These are phyloP conservation scores for Stevia rebaudiana DNA, from an alignment of 140 eudicot species.

Conservation along the genomic window DNA sequence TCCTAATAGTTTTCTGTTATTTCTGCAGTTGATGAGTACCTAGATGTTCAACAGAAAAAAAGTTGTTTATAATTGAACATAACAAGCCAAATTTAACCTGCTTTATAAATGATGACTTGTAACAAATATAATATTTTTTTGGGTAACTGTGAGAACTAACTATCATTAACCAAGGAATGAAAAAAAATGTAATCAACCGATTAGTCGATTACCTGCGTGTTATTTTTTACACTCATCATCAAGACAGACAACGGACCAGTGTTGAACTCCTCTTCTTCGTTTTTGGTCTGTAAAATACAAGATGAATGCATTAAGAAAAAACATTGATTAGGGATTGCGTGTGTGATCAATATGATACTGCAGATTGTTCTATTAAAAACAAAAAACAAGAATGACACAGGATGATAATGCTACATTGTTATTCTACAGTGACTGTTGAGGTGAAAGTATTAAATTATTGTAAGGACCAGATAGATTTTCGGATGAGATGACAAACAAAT, in stretches of 20 bases:
- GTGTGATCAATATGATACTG: background rate
- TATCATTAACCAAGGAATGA: background rate
- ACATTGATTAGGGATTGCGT: background rate
- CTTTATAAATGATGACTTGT: background rate
- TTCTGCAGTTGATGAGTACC: constrained; percentile 87
- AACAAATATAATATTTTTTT: too few relatives aligned
- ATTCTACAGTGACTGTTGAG: background rate
- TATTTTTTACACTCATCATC: constrained; percentile 90
- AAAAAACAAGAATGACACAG: background rate
- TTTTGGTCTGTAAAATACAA: constrained; percentile 42
- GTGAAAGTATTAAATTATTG: background rate
- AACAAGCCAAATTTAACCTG: background rate
- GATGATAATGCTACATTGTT: background rate
- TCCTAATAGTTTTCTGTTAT: constrained; percentile 77
- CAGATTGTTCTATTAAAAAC: background rate
- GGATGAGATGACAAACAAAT: background rate
- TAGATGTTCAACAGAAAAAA: constrained; percentile 13
- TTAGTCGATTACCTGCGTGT: constrained; percentile 72
- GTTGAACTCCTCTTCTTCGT: constrained; percentile 88
- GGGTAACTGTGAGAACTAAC: too few relatives aligned
- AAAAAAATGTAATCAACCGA: too few relatives aligned
- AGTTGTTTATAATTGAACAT: background rate
- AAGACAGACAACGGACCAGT: constrained; percentile 87
- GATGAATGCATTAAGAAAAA: background rate
- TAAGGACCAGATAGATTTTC: too few relatives aligned